Conservation (phyloP, 2,329 filamentous ascomycete genomes). For the Ramularia collo-cygni region DNA sequence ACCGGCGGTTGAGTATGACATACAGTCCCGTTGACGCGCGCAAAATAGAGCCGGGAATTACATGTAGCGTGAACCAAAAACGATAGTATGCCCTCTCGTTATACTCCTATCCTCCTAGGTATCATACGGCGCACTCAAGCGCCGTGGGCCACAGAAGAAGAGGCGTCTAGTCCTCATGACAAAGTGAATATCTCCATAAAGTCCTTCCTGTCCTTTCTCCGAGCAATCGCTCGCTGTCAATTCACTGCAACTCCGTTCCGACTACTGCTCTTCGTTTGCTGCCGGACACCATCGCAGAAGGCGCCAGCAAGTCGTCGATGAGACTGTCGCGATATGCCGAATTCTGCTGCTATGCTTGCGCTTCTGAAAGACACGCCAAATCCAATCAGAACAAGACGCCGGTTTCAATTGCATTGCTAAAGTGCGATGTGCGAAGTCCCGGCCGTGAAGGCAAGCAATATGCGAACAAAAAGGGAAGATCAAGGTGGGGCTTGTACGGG, state of each 20-base stretch:
- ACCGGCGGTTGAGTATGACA: too few species aligned
- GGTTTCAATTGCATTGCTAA: not conserved
- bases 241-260: conserved; percentile 12
- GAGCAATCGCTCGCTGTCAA: conserved; percentile 6
- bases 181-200: conserved; percentile 5
- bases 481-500: conserved; percentile 13
- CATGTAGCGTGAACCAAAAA: too few species aligned
- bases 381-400: conserved; percentile 20
- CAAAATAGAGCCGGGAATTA: too few species aligned
- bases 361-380: conserved; percentile 19
- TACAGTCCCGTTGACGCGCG: too few species aligned
- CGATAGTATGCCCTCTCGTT: conserved; percentile 15
- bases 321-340: conserved; percentile 11
- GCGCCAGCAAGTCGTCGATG: conserved; percentile 8
- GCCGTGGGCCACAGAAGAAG: conserved; percentile 1
- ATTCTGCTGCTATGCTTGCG: conserved; percentile 19
- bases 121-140: conserved; percentile 17
- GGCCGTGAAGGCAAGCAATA: conserved; percentile 2
- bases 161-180: conserved; percentile 6
- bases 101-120: conserved; percentile 19
- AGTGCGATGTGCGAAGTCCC: conserved; percentile 12
- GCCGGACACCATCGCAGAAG: conserved; percentile 7
- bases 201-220: not conserved
- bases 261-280: conserved; percentile 17
- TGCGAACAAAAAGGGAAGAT: conserved; percentile 13